Evolutionary conservation across 2,329 filamentous ascomycete genomes (phyloP).

Genomic region (Blastomyces percursus): DNA sequence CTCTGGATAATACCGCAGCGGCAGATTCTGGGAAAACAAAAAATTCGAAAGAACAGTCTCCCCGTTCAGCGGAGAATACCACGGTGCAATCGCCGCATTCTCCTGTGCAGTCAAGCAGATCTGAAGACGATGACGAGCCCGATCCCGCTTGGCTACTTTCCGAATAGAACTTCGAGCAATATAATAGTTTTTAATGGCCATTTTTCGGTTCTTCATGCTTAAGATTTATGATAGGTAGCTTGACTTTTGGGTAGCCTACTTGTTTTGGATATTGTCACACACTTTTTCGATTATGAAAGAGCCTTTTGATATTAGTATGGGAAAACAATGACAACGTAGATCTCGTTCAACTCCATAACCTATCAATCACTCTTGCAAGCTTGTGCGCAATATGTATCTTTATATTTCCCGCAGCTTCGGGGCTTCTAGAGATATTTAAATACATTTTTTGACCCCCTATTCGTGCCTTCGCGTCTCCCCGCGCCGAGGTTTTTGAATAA

Average conservation of each 20-base stretch:
- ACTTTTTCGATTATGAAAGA: neutral
- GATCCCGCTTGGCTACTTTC: slow-evolving; percentile 36
- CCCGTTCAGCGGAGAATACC: neutral
- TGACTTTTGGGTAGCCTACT: neutral
- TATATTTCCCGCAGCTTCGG: neutral
- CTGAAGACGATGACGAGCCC: slow-evolving; percentile 33
- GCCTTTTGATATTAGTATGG: neutral
- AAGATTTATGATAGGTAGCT: neutral
- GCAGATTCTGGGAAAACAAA: neutral
- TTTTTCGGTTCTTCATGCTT: neutral
- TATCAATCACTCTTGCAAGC: neutral
- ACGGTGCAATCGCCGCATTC: neutral
- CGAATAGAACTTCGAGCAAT: neutral
- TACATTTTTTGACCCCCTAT: neutral
- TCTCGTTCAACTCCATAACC: neutral
- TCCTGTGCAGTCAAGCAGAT: slow-evolving; percentile 13
- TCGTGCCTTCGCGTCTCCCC: neutral
- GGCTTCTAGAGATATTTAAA: neutral
- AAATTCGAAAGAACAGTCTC: neutral
- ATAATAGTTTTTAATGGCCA: neutral
- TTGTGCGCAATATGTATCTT: neutral
- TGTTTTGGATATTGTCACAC: neutral
- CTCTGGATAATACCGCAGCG: neutral
- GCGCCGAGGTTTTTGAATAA: no score
- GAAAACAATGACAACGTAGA: neutral